Evolutionary conservation across 352 stramenopile genomes (phyloP).

Genomic region (Pythium myriotylum): DNA sequence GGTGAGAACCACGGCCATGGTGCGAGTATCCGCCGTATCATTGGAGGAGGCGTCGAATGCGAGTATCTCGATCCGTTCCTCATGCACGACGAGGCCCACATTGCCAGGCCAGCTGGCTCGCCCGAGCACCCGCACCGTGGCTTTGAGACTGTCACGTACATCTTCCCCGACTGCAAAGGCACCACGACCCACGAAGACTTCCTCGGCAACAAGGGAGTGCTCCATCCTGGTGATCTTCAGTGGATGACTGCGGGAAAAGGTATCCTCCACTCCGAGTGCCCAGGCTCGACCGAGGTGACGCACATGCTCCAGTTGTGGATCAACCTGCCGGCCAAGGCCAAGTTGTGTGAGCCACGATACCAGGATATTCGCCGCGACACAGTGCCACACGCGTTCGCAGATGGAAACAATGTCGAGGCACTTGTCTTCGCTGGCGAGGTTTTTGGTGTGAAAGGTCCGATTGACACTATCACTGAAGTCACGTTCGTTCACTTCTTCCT

Average conservation of each 20-base stretch:
- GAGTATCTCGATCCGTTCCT: slow-evolving; percentile 38
- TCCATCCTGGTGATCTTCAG: slow-evolving; percentile 40
- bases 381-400: slow-evolving; percentile 32
- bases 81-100: slow-evolving; percentile 38
- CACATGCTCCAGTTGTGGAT: slow-evolving; percentile 44
- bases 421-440: slow-evolving; percentile 42
- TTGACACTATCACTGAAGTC: slow-evolving; percentile 31
- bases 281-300: slow-evolving; percentile 20
- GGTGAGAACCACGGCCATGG: too few species aligned
- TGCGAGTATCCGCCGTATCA: too few species aligned
- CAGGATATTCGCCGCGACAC: slow-evolving; percentile 36
- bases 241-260: slow-evolving; percentile 41
- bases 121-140: slow-evolving; percentile 86
- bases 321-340: slow-evolving; percentile 35
- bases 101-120: slow-evolving; percentile 64
- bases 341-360: slow-evolving; percentile 42
- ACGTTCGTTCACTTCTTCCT: slow-evolving; percentile 42
- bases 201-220: slow-evolving; percentile 36
- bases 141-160: slow-evolving; percentile 89
- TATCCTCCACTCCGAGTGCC: slow-evolving; percentile 42
- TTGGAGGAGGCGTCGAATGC: too few species aligned
- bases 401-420: slow-evolving; percentile 32
- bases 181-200: slow-evolving; percentile 85
- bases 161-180: slow-evolving; percentile 56
- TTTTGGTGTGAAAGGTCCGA: slow-evolving; percentile 33